phyloP scores from a whole-genome alignment of 2,329 filamentous ascomycete species.

The Fusarium pininemorale region DNA sequence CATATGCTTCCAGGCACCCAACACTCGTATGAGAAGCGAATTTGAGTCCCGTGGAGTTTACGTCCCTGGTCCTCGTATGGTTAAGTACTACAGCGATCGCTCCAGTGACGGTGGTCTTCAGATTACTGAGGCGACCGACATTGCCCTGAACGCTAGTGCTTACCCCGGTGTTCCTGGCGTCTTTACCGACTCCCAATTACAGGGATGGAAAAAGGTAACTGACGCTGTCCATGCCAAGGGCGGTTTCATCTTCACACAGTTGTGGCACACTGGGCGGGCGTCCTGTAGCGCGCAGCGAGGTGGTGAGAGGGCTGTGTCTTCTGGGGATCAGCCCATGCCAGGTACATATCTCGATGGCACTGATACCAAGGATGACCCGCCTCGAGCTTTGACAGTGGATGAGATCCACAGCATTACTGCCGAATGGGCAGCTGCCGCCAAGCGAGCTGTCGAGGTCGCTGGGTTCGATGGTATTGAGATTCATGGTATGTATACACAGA shows the following conservation, averaged over 20 bases:
- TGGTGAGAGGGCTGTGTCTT: conserved; percentile 33
- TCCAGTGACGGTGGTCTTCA: conserved; percentile 46
- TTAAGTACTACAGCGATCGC: conserved; percentile 46
- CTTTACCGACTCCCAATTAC: conserved; percentile 43
- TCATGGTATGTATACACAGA: background rate
- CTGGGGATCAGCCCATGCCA: conserved; percentile 49
- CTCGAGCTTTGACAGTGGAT: conserved; percentile 69
- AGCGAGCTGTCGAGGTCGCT: conserved; percentile 53
- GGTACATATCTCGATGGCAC: conserved; percentile 56
- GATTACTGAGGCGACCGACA: conserved; percentile 46
- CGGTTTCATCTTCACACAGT: conserved; percentile 64
- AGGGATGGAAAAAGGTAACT: conserved; percentile 42
- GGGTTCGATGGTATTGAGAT: conserved; percentile 3
- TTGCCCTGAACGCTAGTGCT: conserved; percentile 42
- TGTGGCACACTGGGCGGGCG: conserved; percentile 69
- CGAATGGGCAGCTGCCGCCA: conserved; percentile 64
- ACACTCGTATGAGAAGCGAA: conserved; percentile 28
- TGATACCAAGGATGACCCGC: conserved; percentile 49
- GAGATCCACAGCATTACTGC: conserved; percentile 72
- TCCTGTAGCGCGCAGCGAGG: conserved; percentile 47
- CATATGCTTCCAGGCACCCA: background rate
- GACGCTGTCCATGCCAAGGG: conserved; percentile 44
- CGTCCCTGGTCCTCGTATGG: conserved; percentile 44
- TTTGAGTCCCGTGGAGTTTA: conserved; percentile 47
- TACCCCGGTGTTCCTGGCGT: conserved; percentile 45